These are phyloP conservation scores for Pseudomassariella vexata DNA, from an alignment of 2,329 filamentous ascomycete genomes.

Conservation along the genomic window DNA sequence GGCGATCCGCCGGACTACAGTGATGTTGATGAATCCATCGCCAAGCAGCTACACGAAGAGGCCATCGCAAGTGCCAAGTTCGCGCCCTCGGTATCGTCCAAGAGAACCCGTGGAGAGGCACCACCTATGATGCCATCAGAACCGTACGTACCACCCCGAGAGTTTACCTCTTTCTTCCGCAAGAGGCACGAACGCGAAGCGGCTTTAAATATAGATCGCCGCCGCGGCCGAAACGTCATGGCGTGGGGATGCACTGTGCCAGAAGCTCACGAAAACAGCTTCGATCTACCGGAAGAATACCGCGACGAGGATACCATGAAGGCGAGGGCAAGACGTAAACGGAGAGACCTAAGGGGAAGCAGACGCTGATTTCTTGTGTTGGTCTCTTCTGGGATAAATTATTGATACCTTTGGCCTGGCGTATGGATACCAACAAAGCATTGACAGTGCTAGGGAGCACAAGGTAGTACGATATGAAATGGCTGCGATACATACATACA, in stretches of 20 bases:
- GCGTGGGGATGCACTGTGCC: constrained; percentile 82
- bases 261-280: constrained; percentile 65
- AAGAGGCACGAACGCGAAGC: constrained; percentile 75
- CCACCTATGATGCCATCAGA: constrained; percentile 22
- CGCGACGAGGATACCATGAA: constrained; percentile 50
- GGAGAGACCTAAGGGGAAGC: constrained; percentile 52
- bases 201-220: constrained; percentile 67
- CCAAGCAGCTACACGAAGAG: constrained; percentile 71
- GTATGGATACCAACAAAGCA: too few relatives aligned
- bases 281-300: constrained; percentile 65
- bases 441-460: too few relatives aligned
- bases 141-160: constrained; percentile 39
- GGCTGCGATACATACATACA: too few relatives aligned
- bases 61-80: constrained; percentile 33
- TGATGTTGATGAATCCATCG: constrained; percentile 65
- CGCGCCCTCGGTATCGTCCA: constrained; percentile 14
- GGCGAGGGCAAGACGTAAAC: constrained; percentile 56
- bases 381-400: neutral
- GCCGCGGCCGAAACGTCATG: constrained; percentile 61
- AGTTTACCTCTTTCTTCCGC: constrained; percentile 82
- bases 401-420: constrained; percentile 6
- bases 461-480: too few relatives aligned
- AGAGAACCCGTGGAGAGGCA: constrained; percentile 16
- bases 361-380: constrained; percentile 22
- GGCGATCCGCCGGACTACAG: constrained; percentile 57